Conservation (phyloP, 1,139 yeast genomes). For the Eremothecium cymbalariae region DNA sequence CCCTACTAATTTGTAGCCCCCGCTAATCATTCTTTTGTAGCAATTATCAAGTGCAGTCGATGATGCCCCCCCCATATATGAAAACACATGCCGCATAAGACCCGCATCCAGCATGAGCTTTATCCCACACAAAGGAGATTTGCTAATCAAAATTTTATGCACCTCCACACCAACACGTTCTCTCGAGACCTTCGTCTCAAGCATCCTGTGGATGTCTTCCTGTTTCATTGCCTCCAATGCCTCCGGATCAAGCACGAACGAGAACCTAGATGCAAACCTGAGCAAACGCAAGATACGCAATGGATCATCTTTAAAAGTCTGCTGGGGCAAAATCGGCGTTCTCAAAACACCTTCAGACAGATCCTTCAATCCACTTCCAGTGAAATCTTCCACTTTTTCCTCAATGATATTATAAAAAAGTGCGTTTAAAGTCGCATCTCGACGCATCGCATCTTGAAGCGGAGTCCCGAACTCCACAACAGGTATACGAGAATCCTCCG, state of each 20-base stretch:
- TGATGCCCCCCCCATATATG: slow-evolving; percentile 11
- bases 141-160: slow-evolving; percentile 60
- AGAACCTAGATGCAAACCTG: slow-evolving; percentile 75
- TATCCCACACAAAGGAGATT: slow-evolving; percentile 58
- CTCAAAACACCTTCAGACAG: slow-evolving; percentile 60
- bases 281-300: slow-evolving; percentile 75
- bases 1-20: neutral
- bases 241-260: slow-evolving; percentile 53
- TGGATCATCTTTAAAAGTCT: slow-evolving; percentile 91
- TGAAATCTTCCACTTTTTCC: slow-evolving; percentile 70
- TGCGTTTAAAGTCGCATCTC: slow-evolving; percentile 94
- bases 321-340: slow-evolving; percentile 78
- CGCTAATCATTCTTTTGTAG: neutral
- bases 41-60: neutral
- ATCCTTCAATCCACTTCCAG: slow-evolving; percentile 67
- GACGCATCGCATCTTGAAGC: slow-evolving; percentile 77
- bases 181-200: slow-evolving; percentile 69
- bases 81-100: slow-evolving; percentile 53
- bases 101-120: slow-evolving; percentile 47
- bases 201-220: slow-evolving; percentile 47
- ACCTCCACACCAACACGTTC: slow-evolving; percentile 89
- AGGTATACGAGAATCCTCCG: slow-evolving; percentile 78
- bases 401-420: slow-evolving; percentile 73
- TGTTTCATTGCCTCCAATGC: slow-evolving; percentile 62
- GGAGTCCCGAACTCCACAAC: slow-evolving; percentile 73